These are phyloP conservation scores for Rhodamnia argentea DNA, from an alignment of 345 rosid genomes.

Conservation along the genomic window DNA sequence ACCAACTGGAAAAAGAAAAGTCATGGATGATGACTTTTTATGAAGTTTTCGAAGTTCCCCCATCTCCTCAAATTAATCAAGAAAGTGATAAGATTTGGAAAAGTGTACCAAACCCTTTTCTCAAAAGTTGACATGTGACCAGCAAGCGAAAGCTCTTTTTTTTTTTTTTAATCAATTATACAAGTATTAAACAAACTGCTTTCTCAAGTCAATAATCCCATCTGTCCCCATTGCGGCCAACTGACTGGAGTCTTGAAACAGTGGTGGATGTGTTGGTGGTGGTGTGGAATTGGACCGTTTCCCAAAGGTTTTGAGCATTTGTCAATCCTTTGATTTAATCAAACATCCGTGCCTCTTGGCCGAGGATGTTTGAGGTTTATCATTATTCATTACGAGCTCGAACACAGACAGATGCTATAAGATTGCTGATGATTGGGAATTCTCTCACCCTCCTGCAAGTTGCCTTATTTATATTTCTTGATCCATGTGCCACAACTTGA, in stretches of 20 bases:
- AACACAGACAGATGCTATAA: not conserved
- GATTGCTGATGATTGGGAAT: not conserved
- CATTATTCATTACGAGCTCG: not conserved
- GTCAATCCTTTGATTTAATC: not conserved
- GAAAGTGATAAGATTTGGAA: not conserved
- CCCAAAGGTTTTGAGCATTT: not conserved
- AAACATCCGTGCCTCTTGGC: not conserved
- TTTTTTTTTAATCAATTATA: not conserved
- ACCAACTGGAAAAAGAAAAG: not conserved
- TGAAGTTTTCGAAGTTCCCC: not conserved
- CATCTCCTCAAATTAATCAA: not conserved
- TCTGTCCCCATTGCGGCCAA: conserved; percentile 15
- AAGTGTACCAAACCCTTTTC: too few species aligned
- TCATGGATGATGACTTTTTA: not conserved
- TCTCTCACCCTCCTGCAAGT: not conserved
- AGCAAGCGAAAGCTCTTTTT: not conserved
- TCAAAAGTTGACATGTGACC: not conserved
- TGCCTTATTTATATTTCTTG: not conserved
- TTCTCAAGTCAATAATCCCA: not conserved
- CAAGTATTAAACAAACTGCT: not conserved
- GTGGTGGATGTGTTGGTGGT: not conserved
- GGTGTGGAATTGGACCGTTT: not conserved
- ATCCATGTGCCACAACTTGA: not conserved
- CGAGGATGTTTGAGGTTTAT: not conserved
- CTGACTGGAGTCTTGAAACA: conserved; percentile 41